phyloP scores from a whole-genome alignment of 768 basidiomycete species.

The Panaeolus papilionaceus region DNA sequence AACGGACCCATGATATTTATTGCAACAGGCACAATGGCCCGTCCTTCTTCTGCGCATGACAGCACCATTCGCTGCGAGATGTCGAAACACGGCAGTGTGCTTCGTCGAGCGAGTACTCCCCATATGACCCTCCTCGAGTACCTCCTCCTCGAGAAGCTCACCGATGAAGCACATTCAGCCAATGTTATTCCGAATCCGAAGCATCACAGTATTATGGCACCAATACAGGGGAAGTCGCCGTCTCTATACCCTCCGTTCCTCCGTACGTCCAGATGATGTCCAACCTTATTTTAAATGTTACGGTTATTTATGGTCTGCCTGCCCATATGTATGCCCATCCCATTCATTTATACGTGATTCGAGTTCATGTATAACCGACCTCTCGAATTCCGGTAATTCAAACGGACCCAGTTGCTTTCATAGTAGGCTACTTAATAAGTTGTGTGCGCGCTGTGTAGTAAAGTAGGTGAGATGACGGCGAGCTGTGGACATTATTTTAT shows the following conservation, averaged over 20 bases:
- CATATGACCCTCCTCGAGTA: neutral
- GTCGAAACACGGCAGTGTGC: neutral
- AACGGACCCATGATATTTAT: neutral
- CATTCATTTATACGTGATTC: too few relatives aligned
- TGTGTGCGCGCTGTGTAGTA: too few relatives aligned
- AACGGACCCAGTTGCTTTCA: neutral
- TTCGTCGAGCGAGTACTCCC: neutral
- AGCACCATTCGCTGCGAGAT: neutral
- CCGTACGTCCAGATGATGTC: neutral
- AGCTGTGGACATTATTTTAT: neutral
- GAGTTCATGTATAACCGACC: neutral
- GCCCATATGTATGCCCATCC: neutral
- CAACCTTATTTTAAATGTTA: conserved; percentile 4
- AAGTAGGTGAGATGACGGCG: neutral
- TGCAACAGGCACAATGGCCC: neutral
- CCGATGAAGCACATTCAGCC: neutral
- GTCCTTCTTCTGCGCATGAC: neutral
- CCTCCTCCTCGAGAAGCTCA: neutral
- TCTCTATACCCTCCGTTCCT: neutral
- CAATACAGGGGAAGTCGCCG: neutral
- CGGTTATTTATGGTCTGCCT: neutral
- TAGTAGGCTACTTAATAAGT: too few relatives aligned
- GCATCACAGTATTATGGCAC: neutral
- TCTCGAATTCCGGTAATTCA: neutral
- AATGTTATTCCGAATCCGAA: neutral